A percentile compares a stretch with the other conserved stretches of the same genome.
Evolutionary conservation across 2,329 filamentous ascomycete genomes (phyloP).

Genomic region (Thelonectria olida): DNA sequence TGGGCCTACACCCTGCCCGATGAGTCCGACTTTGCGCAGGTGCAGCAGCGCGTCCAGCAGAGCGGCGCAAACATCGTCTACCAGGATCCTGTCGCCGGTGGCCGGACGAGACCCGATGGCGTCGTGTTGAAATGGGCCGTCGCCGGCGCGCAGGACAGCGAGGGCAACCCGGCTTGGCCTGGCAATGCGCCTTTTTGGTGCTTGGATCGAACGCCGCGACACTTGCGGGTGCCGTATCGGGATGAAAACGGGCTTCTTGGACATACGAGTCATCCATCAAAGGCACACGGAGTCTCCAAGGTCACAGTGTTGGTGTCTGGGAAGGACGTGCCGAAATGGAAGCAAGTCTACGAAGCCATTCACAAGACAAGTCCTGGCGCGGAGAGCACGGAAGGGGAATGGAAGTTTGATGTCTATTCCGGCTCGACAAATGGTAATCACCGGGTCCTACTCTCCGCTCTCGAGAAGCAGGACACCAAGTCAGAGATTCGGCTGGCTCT

Average conservation of each 20-base stretch:
- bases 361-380: conserved; percentile 21
- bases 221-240: conserved; percentile 62
- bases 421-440: conserved; percentile 26
- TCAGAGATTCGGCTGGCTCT: conserved; percentile 33
- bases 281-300: conserved; percentile 59
- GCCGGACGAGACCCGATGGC: conserved; percentile 64
- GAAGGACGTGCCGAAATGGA: conserved; percentile 28
- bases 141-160: conserved; percentile 50
- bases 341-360: conserved; percentile 42
- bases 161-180: conserved; percentile 43
- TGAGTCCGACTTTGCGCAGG: conserved; percentile 46
- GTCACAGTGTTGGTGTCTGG: conserved; percentile 50
- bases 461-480: conserved; percentile 10
- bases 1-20: conserved; percentile 63
- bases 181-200: conserved; percentile 72
- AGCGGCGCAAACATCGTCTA: conserved; percentile 54
- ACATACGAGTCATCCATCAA: conserved; percentile 57
- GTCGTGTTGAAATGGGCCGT: conserved; percentile 67
- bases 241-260: conserved; percentile 21
- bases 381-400: conserved; percentile 3
- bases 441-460: conserved; percentile 19
- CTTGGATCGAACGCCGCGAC: conserved; percentile 67
- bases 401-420: conserved; percentile 31
- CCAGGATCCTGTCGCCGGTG: conserved; percentile 58
- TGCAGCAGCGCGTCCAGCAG: conserved; percentile 49